A percentile compares a stretch with the other conserved stretches of the same genome.
These are phyloP conservation scores for Fusarium neocosmosporiellum DNA, from an alignment of 2,329 filamentous ascomycete species.

Conservation along the genomic window DNA sequence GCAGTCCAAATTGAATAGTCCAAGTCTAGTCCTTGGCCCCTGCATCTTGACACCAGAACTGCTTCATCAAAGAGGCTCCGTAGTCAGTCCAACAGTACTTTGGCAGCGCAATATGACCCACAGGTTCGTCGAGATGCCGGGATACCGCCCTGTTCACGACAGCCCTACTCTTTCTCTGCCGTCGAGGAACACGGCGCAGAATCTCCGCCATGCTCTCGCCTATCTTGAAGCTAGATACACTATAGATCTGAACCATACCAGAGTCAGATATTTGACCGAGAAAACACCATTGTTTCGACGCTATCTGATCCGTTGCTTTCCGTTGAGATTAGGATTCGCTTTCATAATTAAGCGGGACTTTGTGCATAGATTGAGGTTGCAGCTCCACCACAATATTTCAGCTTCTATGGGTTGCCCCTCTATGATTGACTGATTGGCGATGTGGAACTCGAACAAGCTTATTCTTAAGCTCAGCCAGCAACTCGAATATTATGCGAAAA, in stretches of 20 bases:
- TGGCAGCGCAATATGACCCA: slow-evolving; percentile 1
- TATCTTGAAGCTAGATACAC: slow-evolving; percentile 24
- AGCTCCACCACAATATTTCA: slow-evolving; percentile 10
- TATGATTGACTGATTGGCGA: neutral
- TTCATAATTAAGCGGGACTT: neutral
- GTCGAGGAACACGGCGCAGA: neutral
- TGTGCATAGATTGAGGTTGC: neutral
- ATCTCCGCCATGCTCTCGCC: slow-evolving; percentile 30
- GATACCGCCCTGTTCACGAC: neutral
- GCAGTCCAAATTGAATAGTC: neutral
- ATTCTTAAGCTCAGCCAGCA: neutral
- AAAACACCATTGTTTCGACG: neutral
- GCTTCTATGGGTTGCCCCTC: neutral
- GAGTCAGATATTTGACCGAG: neutral
- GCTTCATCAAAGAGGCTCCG: neutral
- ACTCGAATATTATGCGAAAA: neutral
- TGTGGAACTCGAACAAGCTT: slow-evolving; percentile 14
- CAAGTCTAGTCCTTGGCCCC: neutral
- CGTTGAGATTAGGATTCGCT: neutral
- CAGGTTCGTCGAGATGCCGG: neutral
- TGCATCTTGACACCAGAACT: neutral
- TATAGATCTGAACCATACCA: slow-evolving; percentile 7
- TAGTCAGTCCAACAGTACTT: neutral
- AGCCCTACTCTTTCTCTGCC: neutral
- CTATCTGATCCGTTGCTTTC: slow-evolving; percentile 18